Evolutionary conservation across 1,284 basidiomycete species (phyloP), one percentile per base, ranked within the genome.

Genomic region (Microbotryum silenes-acaulis): DNA sequence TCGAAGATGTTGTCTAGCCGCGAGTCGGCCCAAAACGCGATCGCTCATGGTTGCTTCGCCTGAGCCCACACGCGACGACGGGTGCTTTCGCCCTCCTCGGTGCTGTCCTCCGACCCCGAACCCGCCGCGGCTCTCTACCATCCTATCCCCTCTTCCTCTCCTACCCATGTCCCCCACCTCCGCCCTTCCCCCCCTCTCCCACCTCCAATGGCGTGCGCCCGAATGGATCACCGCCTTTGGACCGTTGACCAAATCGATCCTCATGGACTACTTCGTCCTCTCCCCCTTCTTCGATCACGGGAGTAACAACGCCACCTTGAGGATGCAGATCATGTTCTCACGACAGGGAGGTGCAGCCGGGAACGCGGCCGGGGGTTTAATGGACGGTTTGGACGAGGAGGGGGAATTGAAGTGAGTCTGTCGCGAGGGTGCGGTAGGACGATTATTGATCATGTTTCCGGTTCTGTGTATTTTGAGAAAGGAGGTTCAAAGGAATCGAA

Each of bases 231-330:
- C 69, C 54, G 67, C 67, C 20, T 58, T 67, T 51, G 67, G 67
- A 16, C 60, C 61, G 8, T 57, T 71, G 21, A 21, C 54, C 10
- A 51, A 54, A 16, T 82, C 85, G 64, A 89, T 87, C 72, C 87
- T 88, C 49, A 85, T 91, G 67, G 87, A 90, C 59, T 91, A 91
- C 77, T 91, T 91, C 73, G 79, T 85, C 20, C 82, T 82, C 1
- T 89, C 87, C 20, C 89, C 89, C 83, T 90, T 90, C 78, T 91
- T 89, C 74, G 89, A 91, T 77, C 88, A 88, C 74, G 84, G 88
- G 75, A 89, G 88, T 75, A 91, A 87, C 75, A 91, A 91, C 73
- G 87, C 90, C 72, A 84, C 88, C 31, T 77, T 91, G 51, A 84
- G 88, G 70, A 91, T 91, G 89, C 89, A 91, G 75, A 90, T 66